Percentiles rank a stretch among this genome's conserved stretches.
Conservation (phyloP, 2,329 filamentous ascomycete genomes). For the Neodidymelliopsis sp. region DNA sequence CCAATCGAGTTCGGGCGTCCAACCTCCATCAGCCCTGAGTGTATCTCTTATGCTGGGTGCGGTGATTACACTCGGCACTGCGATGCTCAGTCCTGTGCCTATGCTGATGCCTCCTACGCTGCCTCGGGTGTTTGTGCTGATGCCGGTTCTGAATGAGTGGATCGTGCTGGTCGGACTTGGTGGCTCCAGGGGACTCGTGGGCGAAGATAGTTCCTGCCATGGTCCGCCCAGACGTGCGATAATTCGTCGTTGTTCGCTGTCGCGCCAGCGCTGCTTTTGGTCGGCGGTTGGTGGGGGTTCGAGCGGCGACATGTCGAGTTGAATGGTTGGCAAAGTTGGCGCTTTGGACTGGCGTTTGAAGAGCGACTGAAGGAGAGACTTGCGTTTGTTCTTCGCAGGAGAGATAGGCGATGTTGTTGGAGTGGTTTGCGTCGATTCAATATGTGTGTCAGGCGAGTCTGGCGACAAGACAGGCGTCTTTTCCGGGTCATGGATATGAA, state of each 20-base stretch:
- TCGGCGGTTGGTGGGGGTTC: conserved; percentile 10
- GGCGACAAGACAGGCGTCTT: conserved; percentile 13
- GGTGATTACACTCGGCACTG: conserved; percentile 15
- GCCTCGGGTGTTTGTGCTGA: conserved; percentile 3
- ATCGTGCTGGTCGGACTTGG: conserved; percentile 7
- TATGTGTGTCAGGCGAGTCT: conserved; percentile 1
- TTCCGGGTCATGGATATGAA: conserved; percentile 9
- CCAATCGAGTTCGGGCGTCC: conserved; percentile 32
- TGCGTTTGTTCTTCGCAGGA: conserved; percentile 8
- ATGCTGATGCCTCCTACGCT: conserved; percentile 12
- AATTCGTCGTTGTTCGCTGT: conserved; percentile 31
- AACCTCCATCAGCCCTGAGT: conserved; percentile 19
- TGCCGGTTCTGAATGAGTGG: conserved; percentile 8
- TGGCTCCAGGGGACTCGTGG: conserved; percentile 7
- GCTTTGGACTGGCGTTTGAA: conserved; percentile 14
- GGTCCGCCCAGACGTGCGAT: conserved; percentile 30
- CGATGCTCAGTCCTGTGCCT: conserved; percentile 13
- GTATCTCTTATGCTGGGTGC: conserved; percentile 32
- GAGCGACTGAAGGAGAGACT: conserved; percentile 8
- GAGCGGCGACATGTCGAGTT: conserved; percentile 7
- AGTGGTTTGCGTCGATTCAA: conserved; percentile 3
- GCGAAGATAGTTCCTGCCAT: conserved; percentile 21
- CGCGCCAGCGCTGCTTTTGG: conserved; percentile 28
- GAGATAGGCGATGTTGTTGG: conserved; percentile 9
- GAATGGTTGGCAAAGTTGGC: conserved; percentile 2